These are phyloP conservation scores for Diaporthe humulicola DNA, from an alignment of 2,329 filamentous ascomycete genomes.

Conservation along the genomic window DNA sequence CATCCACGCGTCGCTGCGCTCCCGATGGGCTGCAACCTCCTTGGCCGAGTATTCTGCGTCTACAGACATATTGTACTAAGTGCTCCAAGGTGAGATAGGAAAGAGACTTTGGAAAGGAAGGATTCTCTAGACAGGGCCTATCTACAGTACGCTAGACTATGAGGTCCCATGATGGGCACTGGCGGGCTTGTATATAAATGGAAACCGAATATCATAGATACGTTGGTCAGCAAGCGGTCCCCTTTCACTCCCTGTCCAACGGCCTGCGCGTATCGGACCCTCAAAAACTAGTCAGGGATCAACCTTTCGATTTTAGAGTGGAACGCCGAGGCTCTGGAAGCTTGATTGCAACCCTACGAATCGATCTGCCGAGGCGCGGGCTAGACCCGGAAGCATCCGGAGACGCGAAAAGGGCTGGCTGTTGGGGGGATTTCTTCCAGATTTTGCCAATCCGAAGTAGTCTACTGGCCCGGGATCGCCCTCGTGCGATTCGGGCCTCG, in stretches of 20 bases:
- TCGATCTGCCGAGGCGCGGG: constrained; percentile 35
- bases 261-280: constrained; percentile 26
- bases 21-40: constrained; percentile 64
- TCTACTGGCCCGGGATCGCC: neutral
- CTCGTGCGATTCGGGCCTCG: neutral
- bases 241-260: constrained; percentile 5
- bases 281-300: constrained; percentile 31
- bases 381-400: constrained; percentile 15
- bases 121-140: neutral
- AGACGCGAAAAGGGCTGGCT: neutral
- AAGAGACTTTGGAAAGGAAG: neutral
- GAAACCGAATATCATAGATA: neutral
- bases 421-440: neutral
- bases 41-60: constrained; percentile 49
- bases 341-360: constrained; percentile 21
- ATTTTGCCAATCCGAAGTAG: neutral
- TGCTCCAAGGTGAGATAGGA: neutral
- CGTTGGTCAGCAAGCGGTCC: neutral
- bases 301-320: constrained; percentile 22
- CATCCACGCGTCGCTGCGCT: constrained; percentile 64
- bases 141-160: neutral
- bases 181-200: constrained; percentile 30
- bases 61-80: neutral
- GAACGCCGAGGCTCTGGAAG: constrained; percentile 35
- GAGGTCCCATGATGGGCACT: constrained; percentile 7